Percentiles rank a stretch among this genome's conserved stretches.
phyloP scores from a whole-genome alignment of 139 green algal species.

The Astrephomene gubernaculifera region DNA sequence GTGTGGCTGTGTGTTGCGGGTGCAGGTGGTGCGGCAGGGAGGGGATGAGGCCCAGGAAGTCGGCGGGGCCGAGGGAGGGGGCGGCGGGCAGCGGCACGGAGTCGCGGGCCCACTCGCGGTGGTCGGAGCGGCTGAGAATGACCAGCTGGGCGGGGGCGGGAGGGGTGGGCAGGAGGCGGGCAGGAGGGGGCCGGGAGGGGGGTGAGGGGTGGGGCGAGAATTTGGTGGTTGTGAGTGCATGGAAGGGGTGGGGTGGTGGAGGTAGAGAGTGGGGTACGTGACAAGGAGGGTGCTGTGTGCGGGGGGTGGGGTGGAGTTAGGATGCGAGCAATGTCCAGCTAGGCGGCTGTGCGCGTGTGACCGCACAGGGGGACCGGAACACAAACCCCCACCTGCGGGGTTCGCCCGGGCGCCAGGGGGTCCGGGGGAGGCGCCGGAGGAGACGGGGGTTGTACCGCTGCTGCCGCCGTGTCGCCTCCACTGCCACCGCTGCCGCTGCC shows the following conservation, averaged over 20 bases:
- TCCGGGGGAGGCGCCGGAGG: not conserved
- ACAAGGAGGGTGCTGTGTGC: too few species aligned
- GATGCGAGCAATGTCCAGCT: too few species aligned
- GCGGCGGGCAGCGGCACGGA: conserved; percentile 16
- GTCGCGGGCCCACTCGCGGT: conserved; percentile 40
- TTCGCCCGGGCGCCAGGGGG: conserved; percentile 2
- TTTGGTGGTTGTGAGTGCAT: too few species aligned
- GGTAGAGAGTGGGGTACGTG: too few species aligned
- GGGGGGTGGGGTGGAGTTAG: too few species aligned
- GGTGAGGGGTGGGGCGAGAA: too few species aligned
- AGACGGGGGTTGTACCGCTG: too few species aligned
- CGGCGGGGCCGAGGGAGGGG: not conserved
- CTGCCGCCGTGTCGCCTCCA: not conserved
- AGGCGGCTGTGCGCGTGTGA: too few species aligned
- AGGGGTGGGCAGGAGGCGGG: too few species aligned
- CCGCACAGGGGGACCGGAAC: too few species aligned
- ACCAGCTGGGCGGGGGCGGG: not conserved
- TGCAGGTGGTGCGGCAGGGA: conserved; percentile 33
- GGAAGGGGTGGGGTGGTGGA: too few species aligned
- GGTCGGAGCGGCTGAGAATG: conserved; percentile 29
- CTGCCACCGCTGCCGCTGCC: not conserved
- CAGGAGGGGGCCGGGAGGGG: too few species aligned
- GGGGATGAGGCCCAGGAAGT: conserved; percentile 56
- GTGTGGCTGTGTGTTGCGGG: not conserved
- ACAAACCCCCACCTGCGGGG: conserved; percentile 9